phyloP scores from a whole-genome alignment of 2,329 filamentous ascomycete species.

The Neofusicoccum umdonicola region DNA sequence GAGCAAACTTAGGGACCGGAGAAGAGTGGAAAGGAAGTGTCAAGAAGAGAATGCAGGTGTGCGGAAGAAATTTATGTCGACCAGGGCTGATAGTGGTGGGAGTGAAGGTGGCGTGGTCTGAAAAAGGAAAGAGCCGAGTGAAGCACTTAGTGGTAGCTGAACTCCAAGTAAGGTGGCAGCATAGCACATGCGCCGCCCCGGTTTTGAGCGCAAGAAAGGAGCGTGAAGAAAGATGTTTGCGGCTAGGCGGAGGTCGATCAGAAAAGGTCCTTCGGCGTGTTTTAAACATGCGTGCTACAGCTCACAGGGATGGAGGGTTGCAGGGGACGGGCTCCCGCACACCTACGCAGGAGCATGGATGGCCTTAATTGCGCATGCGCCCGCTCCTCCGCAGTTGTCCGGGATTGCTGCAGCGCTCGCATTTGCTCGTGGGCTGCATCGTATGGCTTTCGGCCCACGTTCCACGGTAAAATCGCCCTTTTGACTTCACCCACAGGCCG shows the following conservation, averaged over 20 bases:
- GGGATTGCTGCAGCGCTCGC: background rate
- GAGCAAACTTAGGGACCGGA: background rate
- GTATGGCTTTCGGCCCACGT: background rate
- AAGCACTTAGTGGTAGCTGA: constrained; percentile 6
- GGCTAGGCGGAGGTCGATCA: background rate
- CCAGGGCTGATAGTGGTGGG: background rate
- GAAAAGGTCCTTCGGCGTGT: background rate
- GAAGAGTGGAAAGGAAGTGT: background rate
- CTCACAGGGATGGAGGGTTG: background rate
- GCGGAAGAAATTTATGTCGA: background rate
- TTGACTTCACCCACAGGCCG: background rate
- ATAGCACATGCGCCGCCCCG: constrained; percentile 1
- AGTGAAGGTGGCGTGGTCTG: background rate
- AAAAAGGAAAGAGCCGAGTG: constrained; percentile 2
- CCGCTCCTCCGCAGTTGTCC: background rate
- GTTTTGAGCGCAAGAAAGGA: background rate
- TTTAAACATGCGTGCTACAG: background rate
- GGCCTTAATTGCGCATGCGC: background rate
- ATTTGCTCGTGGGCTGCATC: background rate
- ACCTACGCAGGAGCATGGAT: background rate
- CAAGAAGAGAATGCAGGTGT: background rate
- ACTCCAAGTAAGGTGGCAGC: constrained; percentile 4
- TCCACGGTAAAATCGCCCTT: constrained; percentile 1
- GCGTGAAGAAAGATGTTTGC: constrained; percentile 11
- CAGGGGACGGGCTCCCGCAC: background rate